Percentiles rank a stretch among this genome's conserved stretches.
phyloP scores from a whole-genome alignment of 2,329 filamentous ascomycete genomes.

The Ascochyta pisi region DNA sequence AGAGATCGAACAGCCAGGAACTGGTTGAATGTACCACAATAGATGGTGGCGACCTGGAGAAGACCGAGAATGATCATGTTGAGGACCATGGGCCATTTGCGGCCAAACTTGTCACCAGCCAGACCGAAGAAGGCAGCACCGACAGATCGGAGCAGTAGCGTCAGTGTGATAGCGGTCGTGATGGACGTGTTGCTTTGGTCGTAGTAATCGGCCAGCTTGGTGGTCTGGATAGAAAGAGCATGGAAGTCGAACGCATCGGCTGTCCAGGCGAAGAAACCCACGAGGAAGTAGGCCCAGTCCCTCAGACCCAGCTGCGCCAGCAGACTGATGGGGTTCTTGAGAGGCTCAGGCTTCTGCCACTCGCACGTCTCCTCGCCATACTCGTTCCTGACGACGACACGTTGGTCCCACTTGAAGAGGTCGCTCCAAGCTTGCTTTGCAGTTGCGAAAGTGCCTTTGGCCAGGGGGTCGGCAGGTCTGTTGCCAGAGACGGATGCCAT shows the following conservation, averaged over 20 bases:
- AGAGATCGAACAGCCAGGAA: slow-evolving; percentile 77
- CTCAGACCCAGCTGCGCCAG: slow-evolving; percentile 67
- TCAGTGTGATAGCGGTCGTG: slow-evolving; percentile 77
- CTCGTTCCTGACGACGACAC: slow-evolving; percentile 70
- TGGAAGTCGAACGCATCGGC: slow-evolving; percentile 87
- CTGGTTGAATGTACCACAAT: slow-evolving; percentile 72
- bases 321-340: slow-evolving; percentile 74
- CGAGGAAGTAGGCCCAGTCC: slow-evolving; percentile 77
- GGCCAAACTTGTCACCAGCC: slow-evolving; percentile 78
- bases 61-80: slow-evolving; percentile 77
- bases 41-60: slow-evolving; percentile 80
- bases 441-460: slow-evolving; percentile 68
- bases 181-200: slow-evolving; percentile 70
- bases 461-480: slow-evolving; percentile 70
- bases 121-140: slow-evolving; percentile 80
- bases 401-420: slow-evolving; percentile 76
- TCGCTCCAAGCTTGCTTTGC: slow-evolving; percentile 70
- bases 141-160: slow-evolving; percentile 74
- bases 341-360: slow-evolving; percentile 70
- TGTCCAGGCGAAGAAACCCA: slow-evolving; percentile 78
- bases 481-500: slow-evolving; percentile 42
- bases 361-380: slow-evolving; percentile 70
- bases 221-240: slow-evolving; percentile 78
- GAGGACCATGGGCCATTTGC: slow-evolving; percentile 83
- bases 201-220: slow-evolving; percentile 70